phyloP scores from a whole-genome alignment of 257 asterid genomes.

The Gardenia jasminoides region DNA sequence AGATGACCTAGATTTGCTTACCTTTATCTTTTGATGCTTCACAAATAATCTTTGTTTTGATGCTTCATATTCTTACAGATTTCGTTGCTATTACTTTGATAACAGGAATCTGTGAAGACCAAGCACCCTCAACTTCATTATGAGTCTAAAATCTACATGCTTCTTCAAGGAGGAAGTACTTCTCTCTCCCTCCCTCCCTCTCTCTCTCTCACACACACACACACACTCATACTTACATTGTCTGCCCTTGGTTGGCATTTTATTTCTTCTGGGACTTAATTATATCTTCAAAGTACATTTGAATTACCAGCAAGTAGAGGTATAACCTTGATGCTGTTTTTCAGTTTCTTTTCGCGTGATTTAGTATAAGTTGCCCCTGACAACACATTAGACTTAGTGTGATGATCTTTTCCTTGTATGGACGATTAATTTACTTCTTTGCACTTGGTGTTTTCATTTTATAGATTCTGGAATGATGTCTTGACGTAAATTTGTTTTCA shows the following conservation, averaged over 20 bases:
- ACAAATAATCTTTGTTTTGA: background rate
- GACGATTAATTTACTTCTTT: background rate
- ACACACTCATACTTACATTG: background rate
- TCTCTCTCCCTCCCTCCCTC: constrained; percentile 25
- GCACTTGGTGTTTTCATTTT: background rate
- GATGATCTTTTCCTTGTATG: background rate
- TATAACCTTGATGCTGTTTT: background rate
- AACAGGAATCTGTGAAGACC: constrained; percentile 82
- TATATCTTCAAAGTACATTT: background rate
- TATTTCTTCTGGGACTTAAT: background rate
- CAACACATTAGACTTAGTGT: background rate
- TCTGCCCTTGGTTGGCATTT: background rate
- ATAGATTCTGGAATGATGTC: background rate
- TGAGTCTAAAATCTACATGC: constrained; percentile 84
- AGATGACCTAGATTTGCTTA: background rate
- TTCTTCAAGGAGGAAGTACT: constrained; percentile 94
- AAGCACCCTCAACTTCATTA: constrained; percentile 87
- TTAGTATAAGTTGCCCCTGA: background rate
- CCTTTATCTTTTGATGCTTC: background rate
- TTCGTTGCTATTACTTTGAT: constrained; percentile 16
- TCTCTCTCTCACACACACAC: background rate
- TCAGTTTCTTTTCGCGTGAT: background rate
- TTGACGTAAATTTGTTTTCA: background rate
- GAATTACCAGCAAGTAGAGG: background rate
- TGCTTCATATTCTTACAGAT: background rate